These are phyloP conservation scores for Boehmeria nivea DNA, from an alignment of 306 rosid species.

Conservation along the genomic window DNA sequence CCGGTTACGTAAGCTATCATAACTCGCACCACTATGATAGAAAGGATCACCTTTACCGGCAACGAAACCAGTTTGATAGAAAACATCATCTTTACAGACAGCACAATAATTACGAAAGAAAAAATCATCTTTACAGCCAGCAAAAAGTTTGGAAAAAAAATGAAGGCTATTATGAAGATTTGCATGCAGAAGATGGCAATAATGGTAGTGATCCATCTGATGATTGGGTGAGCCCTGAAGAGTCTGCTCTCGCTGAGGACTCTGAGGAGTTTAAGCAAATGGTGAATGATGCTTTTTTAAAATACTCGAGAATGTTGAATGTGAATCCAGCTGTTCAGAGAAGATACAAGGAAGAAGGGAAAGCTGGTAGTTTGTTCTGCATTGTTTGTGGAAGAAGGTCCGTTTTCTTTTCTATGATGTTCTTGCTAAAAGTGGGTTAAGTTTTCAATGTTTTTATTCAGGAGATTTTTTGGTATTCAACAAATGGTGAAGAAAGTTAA, in stretches of 20 bases:
- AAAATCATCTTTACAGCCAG: slow-evolving; percentile 45
- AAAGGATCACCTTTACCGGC: slow-evolving; percentile 42
- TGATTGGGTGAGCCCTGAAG: slow-evolving; percentile 43
- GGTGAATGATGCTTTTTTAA: slow-evolving; percentile 69
- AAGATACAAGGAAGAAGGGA: slow-evolving; percentile 85
- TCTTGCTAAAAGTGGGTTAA: slow-evolving; percentile 37
- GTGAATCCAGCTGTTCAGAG: slow-evolving; percentile 46
- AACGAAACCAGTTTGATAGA: slow-evolving; percentile 22
- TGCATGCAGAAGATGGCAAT: slow-evolving; percentile 15
- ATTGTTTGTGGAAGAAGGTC: slow-evolving; percentile 91
- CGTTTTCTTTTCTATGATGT: slow-evolving; percentile 57
- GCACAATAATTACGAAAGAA: slow-evolving; percentile 42
- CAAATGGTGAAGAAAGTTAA: slow-evolving; percentile 28
- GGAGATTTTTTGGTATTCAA: slow-evolving; percentile 33
- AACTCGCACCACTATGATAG: slow-evolving; percentile 44
- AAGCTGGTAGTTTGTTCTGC: slow-evolving; percentile 88
- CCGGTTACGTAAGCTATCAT: slow-evolving; percentile 47
- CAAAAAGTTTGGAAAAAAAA: slow-evolving; percentile 66
- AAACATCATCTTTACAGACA: slow-evolving; percentile 47
- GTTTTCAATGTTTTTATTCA: slow-evolving; percentile 36
- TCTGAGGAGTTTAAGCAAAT: slow-evolving; percentile 73
- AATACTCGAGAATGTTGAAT: slow-evolving; percentile 69
- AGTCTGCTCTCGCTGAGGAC: slow-evolving; percentile 57
- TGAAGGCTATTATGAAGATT: slow-evolving; percentile 44
- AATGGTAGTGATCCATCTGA: slow-evolving; percentile 52